A percentile compares a stretch with the other conserved stretches of the same genome.
phyloP scores from a whole-genome alignment of 177 flowering plant species.

The Tripterygium wilfordii region DNA sequence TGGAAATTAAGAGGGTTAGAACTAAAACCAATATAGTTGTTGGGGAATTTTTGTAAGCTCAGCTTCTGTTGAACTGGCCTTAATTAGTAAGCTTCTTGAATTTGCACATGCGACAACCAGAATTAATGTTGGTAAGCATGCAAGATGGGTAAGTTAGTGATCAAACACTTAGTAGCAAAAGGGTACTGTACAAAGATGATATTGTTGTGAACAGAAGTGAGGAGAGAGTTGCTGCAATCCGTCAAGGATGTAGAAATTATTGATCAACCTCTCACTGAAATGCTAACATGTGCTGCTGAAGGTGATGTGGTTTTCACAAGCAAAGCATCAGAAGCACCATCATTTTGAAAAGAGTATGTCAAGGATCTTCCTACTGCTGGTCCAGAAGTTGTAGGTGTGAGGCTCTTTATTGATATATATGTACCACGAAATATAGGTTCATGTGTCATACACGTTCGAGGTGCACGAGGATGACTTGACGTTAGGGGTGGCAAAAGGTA shows the following conservation, averaged over 20 bases:
- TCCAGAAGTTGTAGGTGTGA: slow-evolving; percentile 40
- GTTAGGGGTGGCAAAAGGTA: too few relatives aligned
- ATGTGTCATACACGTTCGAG: slow-evolving; percentile 44
- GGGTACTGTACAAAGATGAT: slow-evolving; percentile 77
- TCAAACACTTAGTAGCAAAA: slow-evolving; percentile 76
- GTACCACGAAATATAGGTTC: slow-evolving; percentile 79
- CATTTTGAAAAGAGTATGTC: slow-evolving; percentile 55
- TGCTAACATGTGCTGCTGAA: slow-evolving; percentile 58
- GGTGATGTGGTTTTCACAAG: slow-evolving; percentile 83
- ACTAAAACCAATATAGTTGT: slow-evolving; percentile 73
- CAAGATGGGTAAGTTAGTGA: slow-evolving; percentile 87
- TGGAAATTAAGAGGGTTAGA: slow-evolving; percentile 71
- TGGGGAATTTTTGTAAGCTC: slow-evolving; percentile 86
- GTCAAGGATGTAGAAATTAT: slow-evolving; percentile 56
- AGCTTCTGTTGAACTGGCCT: slow-evolving; percentile 73
- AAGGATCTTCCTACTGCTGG: slow-evolving; percentile 43
- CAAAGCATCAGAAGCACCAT: slow-evolving; percentile 69
- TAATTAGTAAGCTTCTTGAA: slow-evolving; percentile 69
- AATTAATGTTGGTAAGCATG: slow-evolving; percentile 77
- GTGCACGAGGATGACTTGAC: slow-evolving; percentile 60
- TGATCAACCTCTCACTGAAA: slow-evolving; percentile 60
- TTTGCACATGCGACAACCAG: slow-evolving; percentile 42
- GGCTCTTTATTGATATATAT: slow-evolving; percentile 74
- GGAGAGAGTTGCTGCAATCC: slow-evolving; percentile 62
- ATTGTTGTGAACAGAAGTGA: slow-evolving; percentile 73